Conservation (phyloP, 2,329 filamentous ascomycete species). For the Neonectria magnoliae region DNA sequence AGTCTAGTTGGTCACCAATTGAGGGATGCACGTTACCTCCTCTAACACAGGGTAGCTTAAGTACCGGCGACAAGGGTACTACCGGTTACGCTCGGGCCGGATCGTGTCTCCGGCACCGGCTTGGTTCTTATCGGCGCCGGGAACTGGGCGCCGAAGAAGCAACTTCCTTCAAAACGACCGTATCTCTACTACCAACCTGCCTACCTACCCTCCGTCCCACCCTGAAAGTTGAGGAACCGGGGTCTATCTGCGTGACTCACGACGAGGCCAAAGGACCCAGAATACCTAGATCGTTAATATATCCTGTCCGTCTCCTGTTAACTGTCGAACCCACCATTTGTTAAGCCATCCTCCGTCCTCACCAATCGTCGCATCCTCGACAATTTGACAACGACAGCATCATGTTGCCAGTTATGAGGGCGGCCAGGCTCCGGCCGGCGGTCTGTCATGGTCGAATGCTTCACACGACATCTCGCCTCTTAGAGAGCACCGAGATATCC, state of each 20-base stretch:
- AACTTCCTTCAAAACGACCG: conserved; percentile 4
- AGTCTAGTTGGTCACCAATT: conserved; percentile 1
- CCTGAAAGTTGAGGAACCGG: background rate
- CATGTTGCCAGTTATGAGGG: conserved; percentile 38
- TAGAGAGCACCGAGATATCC: conserved; percentile 39
- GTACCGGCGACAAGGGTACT: conserved; percentile 32
- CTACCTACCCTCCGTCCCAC: background rate
- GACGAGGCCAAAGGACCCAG: background rate
- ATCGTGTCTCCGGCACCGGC: conserved; percentile 38
- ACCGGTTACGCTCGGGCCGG: conserved; percentile 41
- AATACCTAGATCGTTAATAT: conserved; percentile 2
- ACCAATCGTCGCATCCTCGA: background rate
- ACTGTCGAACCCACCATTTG: background rate
- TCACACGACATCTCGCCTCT: conserved; percentile 30
- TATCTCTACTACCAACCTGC: conserved; percentile 1
- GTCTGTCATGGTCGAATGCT: conserved; percentile 27
- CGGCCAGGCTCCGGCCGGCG: conserved; percentile 30
- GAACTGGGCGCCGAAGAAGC: conserved; percentile 31
- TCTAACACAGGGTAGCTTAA: conserved; percentile 3
- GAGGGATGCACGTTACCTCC: background rate
- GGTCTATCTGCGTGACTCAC: background rate
- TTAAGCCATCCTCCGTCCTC: background rate
- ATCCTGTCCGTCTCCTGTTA: background rate
- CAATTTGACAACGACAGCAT: background rate
- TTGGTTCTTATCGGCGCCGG: conserved; percentile 33